phyloP scores from a whole-genome alignment of 345 rosid species.

The Geranium rotundifolium region DNA sequence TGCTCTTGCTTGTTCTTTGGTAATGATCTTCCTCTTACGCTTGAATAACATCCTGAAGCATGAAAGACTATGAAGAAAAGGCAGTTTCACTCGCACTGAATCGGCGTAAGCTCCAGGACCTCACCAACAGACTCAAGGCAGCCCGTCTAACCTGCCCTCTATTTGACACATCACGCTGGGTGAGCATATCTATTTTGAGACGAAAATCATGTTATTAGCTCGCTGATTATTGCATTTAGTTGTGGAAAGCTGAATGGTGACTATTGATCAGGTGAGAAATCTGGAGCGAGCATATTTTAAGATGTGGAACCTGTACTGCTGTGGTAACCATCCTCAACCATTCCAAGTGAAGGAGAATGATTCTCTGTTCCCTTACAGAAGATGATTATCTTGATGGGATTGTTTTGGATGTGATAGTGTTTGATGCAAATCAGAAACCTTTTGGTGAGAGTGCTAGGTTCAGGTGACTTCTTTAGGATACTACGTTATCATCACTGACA shows the following conservation, averaged over 20 bases:
- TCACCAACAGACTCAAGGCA: constrained; percentile 53
- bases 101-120: constrained; percentile 56
- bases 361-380: constrained; percentile 54
- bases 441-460: too few species aligned
- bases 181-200: constrained; percentile 17
- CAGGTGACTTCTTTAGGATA: too few species aligned
- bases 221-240: too few species aligned
- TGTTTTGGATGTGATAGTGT: too few species aligned
- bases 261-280: constrained; percentile 57
- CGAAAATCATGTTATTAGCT: not conserved
- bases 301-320: constrained; percentile 89
- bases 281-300: constrained; percentile 80
- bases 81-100: constrained; percentile 72
- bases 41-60: constrained; percentile 23
- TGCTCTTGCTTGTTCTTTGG: not conserved
- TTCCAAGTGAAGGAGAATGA: constrained; percentile 77
- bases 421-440: too few species aligned
- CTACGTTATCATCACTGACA: too few species aligned
- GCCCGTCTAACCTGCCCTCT: constrained; percentile 76
- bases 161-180: constrained; percentile 94
- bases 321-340: constrained; percentile 63
- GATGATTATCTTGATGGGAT: constrained; percentile 5
- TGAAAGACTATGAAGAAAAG: constrained; percentile 88
- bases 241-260: too few species aligned
- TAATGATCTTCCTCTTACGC: not conserved